A percentile compares a stretch with the other conserved stretches of the same genome.
Conservation (phyloP, 257 asterid genomes). For the Jasminum sambac region DNA sequence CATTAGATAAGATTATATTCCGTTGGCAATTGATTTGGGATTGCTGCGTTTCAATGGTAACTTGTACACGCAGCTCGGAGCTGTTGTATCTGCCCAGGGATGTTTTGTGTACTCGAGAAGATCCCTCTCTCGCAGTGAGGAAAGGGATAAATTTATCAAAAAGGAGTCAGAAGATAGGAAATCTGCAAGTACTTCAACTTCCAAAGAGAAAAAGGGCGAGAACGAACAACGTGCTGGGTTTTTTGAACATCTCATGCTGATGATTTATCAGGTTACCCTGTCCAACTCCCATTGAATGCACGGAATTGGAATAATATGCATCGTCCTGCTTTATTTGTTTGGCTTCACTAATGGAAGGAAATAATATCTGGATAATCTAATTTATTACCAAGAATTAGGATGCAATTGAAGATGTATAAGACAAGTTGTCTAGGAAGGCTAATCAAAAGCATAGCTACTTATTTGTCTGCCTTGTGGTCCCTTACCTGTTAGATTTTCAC, state of each 20-base stretch:
- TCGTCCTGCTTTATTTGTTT: not conserved
- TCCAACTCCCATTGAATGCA: not conserved
- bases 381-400: not conserved
- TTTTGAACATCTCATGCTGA: conserved; percentile 46
- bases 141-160: conserved; percentile 37
- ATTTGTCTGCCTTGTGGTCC: not conserved
- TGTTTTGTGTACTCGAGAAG: conserved; percentile 40
- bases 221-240: conserved; percentile 44
- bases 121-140: conserved; percentile 29
- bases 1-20: not conserved
- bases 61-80: conserved; percentile 52
- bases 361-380: not conserved
- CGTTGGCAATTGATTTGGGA: not conserved
- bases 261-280: conserved; percentile 56
- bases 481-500: not conserved
- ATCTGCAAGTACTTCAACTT: conserved; percentile 15
- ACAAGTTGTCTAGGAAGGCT: not conserved
- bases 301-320: not conserved
- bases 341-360: not conserved
- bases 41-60: not conserved
- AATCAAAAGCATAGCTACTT: not conserved
- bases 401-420: not conserved
- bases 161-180: conserved; percentile 31
- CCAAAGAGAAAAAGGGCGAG: conserved; percentile 6
- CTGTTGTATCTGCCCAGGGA: conserved; percentile 62